phyloP scores from a whole-genome alignment of 2,329 filamentous ascomycete genomes.

The Cladorrhinum sp. region DNA sequence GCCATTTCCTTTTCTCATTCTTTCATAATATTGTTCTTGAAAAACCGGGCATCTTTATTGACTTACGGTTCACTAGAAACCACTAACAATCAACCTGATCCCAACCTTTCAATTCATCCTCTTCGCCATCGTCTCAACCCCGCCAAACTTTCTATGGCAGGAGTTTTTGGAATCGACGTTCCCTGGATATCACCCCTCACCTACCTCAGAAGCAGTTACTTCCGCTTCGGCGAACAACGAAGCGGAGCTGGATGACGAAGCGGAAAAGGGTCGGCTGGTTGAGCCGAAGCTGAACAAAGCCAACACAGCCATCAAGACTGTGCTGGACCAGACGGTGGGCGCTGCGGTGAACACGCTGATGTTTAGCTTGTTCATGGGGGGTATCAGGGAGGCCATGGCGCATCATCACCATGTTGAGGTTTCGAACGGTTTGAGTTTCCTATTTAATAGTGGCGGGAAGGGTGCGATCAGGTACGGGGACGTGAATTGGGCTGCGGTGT shows the following conservation, averaged over 20 bases:
- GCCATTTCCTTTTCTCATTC: slow-evolving; percentile 27
- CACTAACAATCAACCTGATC: slow-evolving; percentile 61
- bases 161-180: slow-evolving; percentile 70
- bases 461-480: slow-evolving; percentile 41
- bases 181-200: slow-evolving; percentile 58
- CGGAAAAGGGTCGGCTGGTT: slow-evolving; percentile 38
- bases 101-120: slow-evolving; percentile 74
- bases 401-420: slow-evolving; percentile 35
- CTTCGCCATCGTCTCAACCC: slow-evolving; percentile 69
- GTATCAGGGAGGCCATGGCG: slow-evolving; percentile 51
- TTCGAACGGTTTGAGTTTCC: slow-evolving; percentile 35
- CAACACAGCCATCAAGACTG: slow-evolving; percentile 44
- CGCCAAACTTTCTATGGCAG: slow-evolving; percentile 85
- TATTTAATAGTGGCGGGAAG: slow-evolving; percentile 35
- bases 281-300: slow-evolving; percentile 54
- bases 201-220: slow-evolving; percentile 38
- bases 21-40: too few relatives aligned
- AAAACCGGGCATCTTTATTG: too few relatives aligned
- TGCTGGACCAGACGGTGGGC: slow-evolving; percentile 55
- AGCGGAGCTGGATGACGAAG: slow-evolving; percentile 39
- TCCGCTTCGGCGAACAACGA: slow-evolving; percentile 41
- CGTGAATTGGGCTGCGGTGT: slow-evolving; percentile 45
- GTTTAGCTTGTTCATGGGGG: slow-evolving; percentile 51
- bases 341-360: slow-evolving; percentile 55
- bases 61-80: slow-evolving; percentile 41